Evolutionary conservation across 495 filamentous ascomycete genomes (phyloP), one percentile per base, ranked within the genome.

Genomic region (Penicillium parvum): DNA sequence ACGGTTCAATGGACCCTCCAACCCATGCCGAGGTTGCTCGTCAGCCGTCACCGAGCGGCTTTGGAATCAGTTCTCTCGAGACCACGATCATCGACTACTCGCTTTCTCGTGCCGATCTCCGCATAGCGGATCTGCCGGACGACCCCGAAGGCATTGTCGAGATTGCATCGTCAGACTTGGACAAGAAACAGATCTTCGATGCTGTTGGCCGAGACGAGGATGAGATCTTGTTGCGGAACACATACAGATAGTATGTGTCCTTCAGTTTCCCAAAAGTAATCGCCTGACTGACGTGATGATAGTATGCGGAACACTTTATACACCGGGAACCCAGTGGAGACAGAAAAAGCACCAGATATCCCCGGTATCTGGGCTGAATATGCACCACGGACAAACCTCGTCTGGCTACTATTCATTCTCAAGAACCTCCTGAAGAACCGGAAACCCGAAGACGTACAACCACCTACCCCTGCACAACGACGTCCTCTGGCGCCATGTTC

Each of bases 71-170:
- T 5, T 74, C 74, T 4, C 65, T 94, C 0, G 80, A 88, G 34
- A 80, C 87, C 6, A 95, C 89, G 0, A 77, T 96, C 19, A 86
- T 96, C 45, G 90, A 96, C 61, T 96, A 95, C 58, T 90, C 88
- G 1, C 78, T 95, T 26, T 94, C 87, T 0, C 80, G 90, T 12
- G 85, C 71, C 3, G 63, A 68, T 7, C 49, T 71, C 10, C 50
- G 48, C 0, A 19, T 64, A 2, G 52, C 46, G 4, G 64, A 64
- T 19, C 15, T 63, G 3, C 50, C 47, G 11, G 65, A 63, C 16
- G 52, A 57, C 1, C 28, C 55, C 0, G 46, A 55, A 9, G 53
- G 58, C 15, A 14, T 51, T 5, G 32, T 58, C 3, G 66, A 72
- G 18, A 50, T 69, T 21, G 64, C 73, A n/a, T 72, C 65, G 5